Conservation (phyloP, 495 filamentous ascomycete species). For the Hyaloscypha hepaticicola region DNA sequence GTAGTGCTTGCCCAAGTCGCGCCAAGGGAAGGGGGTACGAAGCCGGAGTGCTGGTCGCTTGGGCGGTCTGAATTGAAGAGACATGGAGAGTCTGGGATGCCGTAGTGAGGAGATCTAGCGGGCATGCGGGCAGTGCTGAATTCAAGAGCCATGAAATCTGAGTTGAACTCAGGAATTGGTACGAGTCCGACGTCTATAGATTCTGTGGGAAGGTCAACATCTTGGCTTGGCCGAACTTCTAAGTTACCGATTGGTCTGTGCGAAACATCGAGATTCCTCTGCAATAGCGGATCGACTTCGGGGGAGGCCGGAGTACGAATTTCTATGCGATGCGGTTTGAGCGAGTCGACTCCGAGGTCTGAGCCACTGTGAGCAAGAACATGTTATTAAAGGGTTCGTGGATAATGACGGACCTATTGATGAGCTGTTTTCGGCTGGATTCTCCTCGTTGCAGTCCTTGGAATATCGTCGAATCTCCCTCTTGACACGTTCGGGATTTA, state of each 20-base stretch:
- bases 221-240: neutral
- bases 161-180: no score
- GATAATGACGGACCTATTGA: constrained; percentile 10
- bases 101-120: no score
- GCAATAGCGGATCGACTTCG: constrained; percentile 1
- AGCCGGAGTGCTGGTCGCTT: constrained; percentile 2
- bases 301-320: constrained; percentile 9
- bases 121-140: no score
- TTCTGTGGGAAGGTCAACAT: no score
- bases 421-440: constrained; percentile 2
- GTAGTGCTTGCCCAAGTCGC: no score
- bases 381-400: constrained; percentile 5
- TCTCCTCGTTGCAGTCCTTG: constrained; percentile 5
- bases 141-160: no score
- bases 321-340: constrained; percentile 10
- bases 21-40: no score
- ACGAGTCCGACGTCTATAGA: no score
- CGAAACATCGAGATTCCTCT: neutral
- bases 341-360: constrained; percentile 10
- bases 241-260: constrained; percentile 2
- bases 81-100: no score
- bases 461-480: constrained; percentile 14
- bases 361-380: constrained; percentile 8
- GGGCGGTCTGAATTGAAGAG: neutral
- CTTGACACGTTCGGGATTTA: constrained; percentile 8